These are phyloP conservation scores for Berberis vulgaris DNA, from an alignment of 164 flowering plant species.

Conservation along the genomic window DNA sequence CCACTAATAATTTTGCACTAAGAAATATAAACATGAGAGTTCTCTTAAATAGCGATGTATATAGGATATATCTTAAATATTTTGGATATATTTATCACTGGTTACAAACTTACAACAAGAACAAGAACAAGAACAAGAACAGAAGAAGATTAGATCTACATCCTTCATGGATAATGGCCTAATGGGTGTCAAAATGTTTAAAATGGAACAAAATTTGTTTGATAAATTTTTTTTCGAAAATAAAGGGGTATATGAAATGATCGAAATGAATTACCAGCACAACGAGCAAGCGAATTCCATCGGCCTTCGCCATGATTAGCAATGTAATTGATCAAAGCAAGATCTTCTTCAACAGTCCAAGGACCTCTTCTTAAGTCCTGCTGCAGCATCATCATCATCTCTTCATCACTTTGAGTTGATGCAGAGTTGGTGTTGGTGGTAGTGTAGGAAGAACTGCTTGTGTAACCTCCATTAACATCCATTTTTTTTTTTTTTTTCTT, in stretches of 20 bases:
- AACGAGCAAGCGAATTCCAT: slow-evolving; percentile 64
- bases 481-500: background rate
- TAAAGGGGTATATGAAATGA: background rate
- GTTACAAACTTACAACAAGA: too few species aligned
- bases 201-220: too few species aligned
- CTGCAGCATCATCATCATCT: slow-evolving; percentile 7
- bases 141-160: too few species aligned
- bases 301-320: slow-evolving; percentile 61
- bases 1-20: too few species aligned
- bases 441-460: background rate
- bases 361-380: slow-evolving; percentile 58
- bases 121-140: too few species aligned
- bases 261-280: slow-evolving; percentile 27
- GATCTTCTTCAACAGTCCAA: slow-evolving; percentile 75
- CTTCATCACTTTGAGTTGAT: slow-evolving; percentile 15
- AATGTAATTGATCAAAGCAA: slow-evolving; percentile 48
- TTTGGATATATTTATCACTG: too few species aligned
- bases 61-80: too few species aligned
- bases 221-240: slow-evolving; percentile 21
- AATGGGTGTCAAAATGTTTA: too few species aligned
- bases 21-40: too few species aligned
- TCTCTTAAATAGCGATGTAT: too few species aligned
- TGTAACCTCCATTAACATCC: slow-evolving; percentile 10
- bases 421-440: slow-evolving; percentile 2
- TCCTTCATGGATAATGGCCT: too few species aligned